Evolutionary conservation across 768 basidiomycete genomes (phyloP), one percentile per base, ranked within the genome.

Genomic region (Russula brevipes): DNA sequence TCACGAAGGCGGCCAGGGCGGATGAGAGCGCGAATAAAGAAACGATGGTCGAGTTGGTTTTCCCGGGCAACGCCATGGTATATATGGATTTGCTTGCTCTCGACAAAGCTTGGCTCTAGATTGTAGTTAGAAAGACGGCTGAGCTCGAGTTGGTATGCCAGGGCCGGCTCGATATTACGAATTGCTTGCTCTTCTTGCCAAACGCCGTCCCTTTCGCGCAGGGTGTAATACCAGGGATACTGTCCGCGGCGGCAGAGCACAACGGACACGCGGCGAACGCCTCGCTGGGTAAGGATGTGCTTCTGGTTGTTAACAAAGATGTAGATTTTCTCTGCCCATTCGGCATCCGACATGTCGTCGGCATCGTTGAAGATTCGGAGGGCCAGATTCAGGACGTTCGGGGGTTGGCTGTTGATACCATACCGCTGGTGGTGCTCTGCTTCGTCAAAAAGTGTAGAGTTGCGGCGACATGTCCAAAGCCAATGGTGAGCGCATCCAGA

Each of bases 181-280:
- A 99, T 96, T 14, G 94, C 88, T 73, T 93, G 85, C 73, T 98
- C 93, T 80, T 99, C 97, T 54, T 80, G 82, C 97, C 97, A 99
- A 16, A 75, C 73, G 14, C 82, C 85, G 46, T 84, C 81, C 64
- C 79, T 77, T 56, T 87, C 84, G 60, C 96, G 88, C 16, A 98
- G 77, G 54, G 97, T 98, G 79, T 86, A 93, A 81, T 95, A 98
- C 70, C 89, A 84, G 6, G 97, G 97, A 74, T 98, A 98, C 73
- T 90, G 86, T 54, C 89, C 88, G 61, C 83, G 86, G 54, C 92
- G 88, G 78, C 97, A 98, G 66, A 98, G 86, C 61, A 98, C 77
- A 74, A 97, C 84, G 1, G 96, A 92, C 52, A 96, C 80, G 69
- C 97, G 92, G 60, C 97, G 91, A 61, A 98, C 88, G 57, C 94